A percentile compares a stretch with the other conserved stretches of the same genome.
These are phyloP conservation scores for Alternaria gansuensis DNA, from an alignment of 2,329 filamentous ascomycete genomes.

Conservation along the genomic window DNA sequence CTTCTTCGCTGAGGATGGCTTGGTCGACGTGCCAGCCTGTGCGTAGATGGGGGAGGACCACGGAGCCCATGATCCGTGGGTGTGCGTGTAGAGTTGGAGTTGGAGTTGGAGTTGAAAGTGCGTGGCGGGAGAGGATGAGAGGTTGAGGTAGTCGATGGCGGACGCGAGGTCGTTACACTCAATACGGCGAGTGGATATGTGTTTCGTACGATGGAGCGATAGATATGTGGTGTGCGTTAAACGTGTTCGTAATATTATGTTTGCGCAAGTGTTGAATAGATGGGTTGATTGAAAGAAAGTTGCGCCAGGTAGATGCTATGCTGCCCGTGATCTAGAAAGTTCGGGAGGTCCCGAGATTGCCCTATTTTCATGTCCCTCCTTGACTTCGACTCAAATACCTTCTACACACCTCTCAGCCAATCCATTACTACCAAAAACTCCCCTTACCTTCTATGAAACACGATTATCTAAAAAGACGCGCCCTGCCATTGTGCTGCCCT, in stretches of 20 bases:
- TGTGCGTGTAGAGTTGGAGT: not conserved
- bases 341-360: constrained; percentile 4
- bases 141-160: not conserved
- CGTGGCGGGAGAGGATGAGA: not conserved
- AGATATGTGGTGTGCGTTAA: not conserved
- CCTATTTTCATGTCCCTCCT: not conserved
- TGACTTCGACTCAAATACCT: not conserved
- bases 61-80: constrained; percentile 71
- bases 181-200: not conserved
- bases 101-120: not conserved
- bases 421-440: too few species aligned
- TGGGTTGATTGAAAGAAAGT: constrained; percentile 1
- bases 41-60: constrained; percentile 88
- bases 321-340: constrained; percentile 6
- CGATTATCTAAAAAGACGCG: not conserved
- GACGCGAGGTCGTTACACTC: not conserved
- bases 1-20: constrained; percentile 80
- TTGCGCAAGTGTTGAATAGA: not conserved
- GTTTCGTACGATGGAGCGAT: not conserved
- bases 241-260: not conserved
- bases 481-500: not conserved
- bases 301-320: not conserved
- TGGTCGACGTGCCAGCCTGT: constrained; percentile 99
- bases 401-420: not conserved
- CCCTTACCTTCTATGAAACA: not conserved